Base-by-base conservation (phyloP, 139 green algal genomes). In the Coelastrella sp. region DNA sequence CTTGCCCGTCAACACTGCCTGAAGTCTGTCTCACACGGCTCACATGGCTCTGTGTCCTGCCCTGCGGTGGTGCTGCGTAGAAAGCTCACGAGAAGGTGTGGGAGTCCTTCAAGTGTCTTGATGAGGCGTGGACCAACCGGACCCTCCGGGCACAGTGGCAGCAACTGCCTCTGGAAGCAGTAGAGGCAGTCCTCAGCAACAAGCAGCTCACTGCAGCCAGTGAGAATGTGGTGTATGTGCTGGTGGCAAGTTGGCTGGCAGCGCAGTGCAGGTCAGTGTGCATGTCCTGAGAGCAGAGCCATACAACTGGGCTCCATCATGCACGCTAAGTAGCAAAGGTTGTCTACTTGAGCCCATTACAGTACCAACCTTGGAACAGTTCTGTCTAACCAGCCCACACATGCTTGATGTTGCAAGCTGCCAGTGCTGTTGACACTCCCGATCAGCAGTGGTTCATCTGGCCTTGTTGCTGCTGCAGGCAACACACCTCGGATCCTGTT, bases 171-270 rank as follows among this genome's bases (percentile, higher is more conserved):
- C 8, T 19, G 11, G 87, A 86, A 15, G 87, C 87, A 25, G 75
- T 91, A 15, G 65, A 87, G n/a, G 63, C 49, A 20, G 22, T 91
- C 19, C 76, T 91, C 65, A 61, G 58, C 22, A 22, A 49, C 11
- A 56, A 72, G 35, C 35, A 87, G 65, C 87, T 91, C 14, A 20
- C 24, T 35, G 66, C 65, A 20, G 78, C 70, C 60, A 87, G 78
- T 59, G 87, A 91, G 63, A 91, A 91, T 25, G 79, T 81, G 63
- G n/a, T 87, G 22, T 91, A 82, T 65, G 14, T 91, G 1, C 63
- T 86, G 63, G 63, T 87, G 12, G 87, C 87, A 35, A 91, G 87
- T 78, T 91, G 87, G 87, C 14, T 91, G 63, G 35, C 35, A 59
- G 78, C 78, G 24, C 73, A 84, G 73, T 25, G 82, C 25, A 90